Evolutionary conservation across 2,329 filamentous ascomycete species (phyloP), one percentile per base, ranked within the genome.

Genomic region (Bimuria novae-zelandiae): DNA sequence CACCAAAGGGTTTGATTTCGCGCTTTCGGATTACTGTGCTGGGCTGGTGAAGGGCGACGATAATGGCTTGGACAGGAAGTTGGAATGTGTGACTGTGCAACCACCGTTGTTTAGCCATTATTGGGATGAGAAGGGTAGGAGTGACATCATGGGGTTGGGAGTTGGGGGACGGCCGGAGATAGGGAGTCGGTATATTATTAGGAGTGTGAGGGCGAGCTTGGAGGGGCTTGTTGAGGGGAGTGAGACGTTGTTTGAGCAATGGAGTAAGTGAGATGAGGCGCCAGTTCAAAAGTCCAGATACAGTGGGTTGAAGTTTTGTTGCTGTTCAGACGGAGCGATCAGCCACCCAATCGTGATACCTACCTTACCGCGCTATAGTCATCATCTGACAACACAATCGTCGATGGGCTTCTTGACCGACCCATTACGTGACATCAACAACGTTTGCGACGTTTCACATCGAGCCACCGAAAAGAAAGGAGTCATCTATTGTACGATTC

Each of bases 31-130:
- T n/a, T 17, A 51, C 54, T 30, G 40, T 61, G 64, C 25, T 17
- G 37, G 46, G 23, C 16, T 10, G 10, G 30, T 5, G 12, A n/a
- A n/a, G 45, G 7, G 27, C 7, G n/a, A 22, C 14, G 7, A 30
- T 21, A 10, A n/a, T 23, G n/a, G n/a, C n/a, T n/a, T n/a, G 49
- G 58, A 14, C 47, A 60, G 32, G 23, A 60, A 51, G 35, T 59
- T 59, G 0, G 49, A 64, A 33, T 71, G 68, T 49, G 21, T 71
- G 10, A 65, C 62, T 7, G 63, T 66, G 27, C 61, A 63, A 42
- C 66, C 68, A 11, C 60, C 63, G 37, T 45, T 67, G 2, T 67
- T 69, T 19, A 57, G 59, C 19, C 62, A 63, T 48, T 63, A 61
- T 29, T 52, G 55, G 22, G 42, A 48, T 7, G 57, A 57, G 25